phyloP scores from a whole-genome alignment of 352 stramenopile genomes.

The Phytophthora multivora region DNA sequence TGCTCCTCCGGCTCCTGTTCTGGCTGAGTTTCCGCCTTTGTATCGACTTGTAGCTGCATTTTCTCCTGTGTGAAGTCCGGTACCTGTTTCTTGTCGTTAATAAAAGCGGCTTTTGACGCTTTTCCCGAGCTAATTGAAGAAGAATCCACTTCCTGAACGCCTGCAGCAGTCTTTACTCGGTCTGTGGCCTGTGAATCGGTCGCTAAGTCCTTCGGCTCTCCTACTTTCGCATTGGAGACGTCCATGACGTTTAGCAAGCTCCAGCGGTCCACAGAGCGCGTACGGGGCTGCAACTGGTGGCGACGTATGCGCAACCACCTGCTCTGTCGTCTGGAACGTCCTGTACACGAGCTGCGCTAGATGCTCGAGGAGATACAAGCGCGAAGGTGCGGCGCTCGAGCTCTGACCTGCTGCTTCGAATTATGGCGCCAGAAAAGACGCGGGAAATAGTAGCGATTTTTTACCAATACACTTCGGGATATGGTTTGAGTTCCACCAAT shows the following conservation, averaged over 20 bases:
- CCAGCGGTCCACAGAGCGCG: constrained; percentile 10
- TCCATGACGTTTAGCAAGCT: constrained; percentile 12
- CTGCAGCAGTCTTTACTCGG: not conserved
- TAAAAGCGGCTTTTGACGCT: not conserved
- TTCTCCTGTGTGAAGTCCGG: constrained; percentile 7
- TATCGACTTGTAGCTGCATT: not conserved
- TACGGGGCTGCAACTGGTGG: not conserved
- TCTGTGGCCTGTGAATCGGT: not conserved
- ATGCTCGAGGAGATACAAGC: not conserved
- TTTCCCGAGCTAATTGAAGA: not conserved
- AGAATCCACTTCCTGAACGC: not conserved
- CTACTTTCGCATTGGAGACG: constrained; percentile 5
- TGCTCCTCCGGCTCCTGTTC: constrained; percentile 28
- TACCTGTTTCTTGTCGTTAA: constrained; percentile 5
- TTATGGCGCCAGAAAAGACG: constrained; percentile 27
- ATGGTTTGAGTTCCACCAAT: constrained; percentile 10
- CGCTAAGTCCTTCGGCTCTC: not conserved
- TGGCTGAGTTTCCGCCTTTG: constrained; percentile 3
- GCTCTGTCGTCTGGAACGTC: constrained; percentile 2
- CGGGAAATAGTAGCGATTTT: constrained; percentile 21
- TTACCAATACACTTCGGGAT: constrained; percentile 3
- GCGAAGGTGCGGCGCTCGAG: not conserved
- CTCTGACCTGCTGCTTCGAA: constrained; percentile 8
- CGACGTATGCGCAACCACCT: not conserved
- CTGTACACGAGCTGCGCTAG: not conserved